Evolutionary conservation across 495 filamentous ascomycete species (phyloP).

Genomic region (Rusavskia elegans): DNA sequence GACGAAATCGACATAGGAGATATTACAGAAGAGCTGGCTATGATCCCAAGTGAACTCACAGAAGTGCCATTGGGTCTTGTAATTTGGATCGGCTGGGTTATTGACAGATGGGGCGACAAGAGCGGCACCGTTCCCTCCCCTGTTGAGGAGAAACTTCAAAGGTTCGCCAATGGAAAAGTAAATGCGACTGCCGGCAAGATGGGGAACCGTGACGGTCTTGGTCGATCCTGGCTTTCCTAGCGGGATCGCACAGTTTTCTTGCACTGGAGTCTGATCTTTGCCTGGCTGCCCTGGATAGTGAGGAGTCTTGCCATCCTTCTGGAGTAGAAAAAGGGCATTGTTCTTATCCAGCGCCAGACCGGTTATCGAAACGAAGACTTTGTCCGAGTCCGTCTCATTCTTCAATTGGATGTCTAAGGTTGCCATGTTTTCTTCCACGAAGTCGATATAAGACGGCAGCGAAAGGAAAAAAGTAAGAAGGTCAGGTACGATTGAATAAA

Average conservation of each 20-base stretch:
- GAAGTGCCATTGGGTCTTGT: slow-evolving; percentile 49
- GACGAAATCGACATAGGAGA: slow-evolving; percentile 62
- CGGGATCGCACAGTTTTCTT: slow-evolving; percentile 41
- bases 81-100: slow-evolving; percentile 50
- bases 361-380: slow-evolving; percentile 55
- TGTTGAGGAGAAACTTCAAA: slow-evolving; percentile 57
- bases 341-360: slow-evolving; percentile 45
- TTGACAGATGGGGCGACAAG: slow-evolving; percentile 57
- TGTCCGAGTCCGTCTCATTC: slow-evolving; percentile 45
- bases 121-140: slow-evolving; percentile 33
- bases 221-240: slow-evolving; percentile 44
- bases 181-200: slow-evolving; percentile 49
- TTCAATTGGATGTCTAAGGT: slow-evolving; percentile 42
- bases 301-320: slow-evolving; percentile 38
- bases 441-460: too few relatives aligned
- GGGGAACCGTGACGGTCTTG: slow-evolving; percentile 46
- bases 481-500: too few relatives aligned
- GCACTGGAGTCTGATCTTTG: slow-evolving; percentile 25
- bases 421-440: background rate
- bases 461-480: too few relatives aligned
- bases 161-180: slow-evolving; percentile 48
- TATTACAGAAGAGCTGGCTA: slow-evolving; percentile 55
- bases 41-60: slow-evolving; percentile 60
- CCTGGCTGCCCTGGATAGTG: slow-evolving; percentile 40
- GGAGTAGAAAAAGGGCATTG: slow-evolving; percentile 43